Conservation (phyloP, 148 eudicot genomes). For the Amaranthus hypochondriacus region DNA sequence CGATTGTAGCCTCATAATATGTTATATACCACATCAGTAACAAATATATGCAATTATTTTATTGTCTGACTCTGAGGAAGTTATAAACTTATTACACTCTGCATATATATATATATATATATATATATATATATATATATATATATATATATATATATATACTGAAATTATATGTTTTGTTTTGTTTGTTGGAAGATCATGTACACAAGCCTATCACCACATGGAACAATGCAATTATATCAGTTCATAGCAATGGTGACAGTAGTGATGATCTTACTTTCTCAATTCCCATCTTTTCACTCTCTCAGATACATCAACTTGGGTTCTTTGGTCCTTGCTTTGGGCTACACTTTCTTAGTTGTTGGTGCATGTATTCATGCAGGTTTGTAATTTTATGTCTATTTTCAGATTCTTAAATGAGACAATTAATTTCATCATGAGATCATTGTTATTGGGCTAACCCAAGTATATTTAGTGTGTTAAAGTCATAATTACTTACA, state of each 20-base stretch:
- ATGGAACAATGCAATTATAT: slow-evolving; percentile 61
- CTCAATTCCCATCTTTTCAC: slow-evolving; percentile 88
- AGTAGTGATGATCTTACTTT: slow-evolving; percentile 64
- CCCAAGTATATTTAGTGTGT: too few relatives aligned
- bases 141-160: background rate
- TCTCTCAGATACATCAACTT: slow-evolving; percentile 89
- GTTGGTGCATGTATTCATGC: slow-evolving; percentile 74
- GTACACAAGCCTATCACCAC: slow-evolving; percentile 54
- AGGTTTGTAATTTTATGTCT: slow-evolving; percentile 31
- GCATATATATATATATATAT: background rate
- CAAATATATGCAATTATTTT: too few relatives aligned
- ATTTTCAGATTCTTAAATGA: too few relatives aligned
- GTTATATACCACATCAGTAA: too few relatives aligned
- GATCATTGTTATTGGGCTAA: too few relatives aligned
- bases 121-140: background rate
- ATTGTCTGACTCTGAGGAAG: too few relatives aligned
- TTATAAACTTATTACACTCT: too few relatives aligned
- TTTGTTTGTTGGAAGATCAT: slow-evolving; percentile 44
- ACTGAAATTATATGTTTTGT: slow-evolving; percentile 1
- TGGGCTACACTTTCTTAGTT: slow-evolving; percentile 76
- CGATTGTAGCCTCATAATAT: too few relatives aligned
- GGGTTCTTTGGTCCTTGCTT: slow-evolving; percentile 69
- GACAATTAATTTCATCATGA: too few relatives aligned
- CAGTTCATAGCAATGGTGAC: slow-evolving; percentile 93
- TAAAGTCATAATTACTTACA: too few relatives aligned